Evolutionary conservation across 2,329 filamentous ascomycete species (phyloP), one percentile per base, ranked within the genome.

Genomic region (Laburnicola sp.): DNA sequence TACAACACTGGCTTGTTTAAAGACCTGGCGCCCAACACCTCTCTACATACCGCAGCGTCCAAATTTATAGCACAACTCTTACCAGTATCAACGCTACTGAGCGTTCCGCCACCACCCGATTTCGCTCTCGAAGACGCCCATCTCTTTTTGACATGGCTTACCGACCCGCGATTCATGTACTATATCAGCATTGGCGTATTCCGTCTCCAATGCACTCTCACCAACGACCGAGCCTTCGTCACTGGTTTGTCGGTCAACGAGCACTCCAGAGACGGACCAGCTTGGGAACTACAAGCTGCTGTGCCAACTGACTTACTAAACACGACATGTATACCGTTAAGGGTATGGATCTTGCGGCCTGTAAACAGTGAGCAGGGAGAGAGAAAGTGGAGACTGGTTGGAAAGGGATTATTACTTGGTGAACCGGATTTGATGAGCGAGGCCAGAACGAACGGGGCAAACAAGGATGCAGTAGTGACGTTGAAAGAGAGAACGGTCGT

Each of bases 91-190:
- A 30, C 28, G 28, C 10, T 30, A 10, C 28, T 30, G 6, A 10
- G 28, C 28, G 2, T 30, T 11, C 22, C 38, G 16, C 4, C 26
- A 6, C 42, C 49, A 2, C 27, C 30, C 9, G 23, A 1, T 1
- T 53, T 59, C 22, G 42, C 37, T 6, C 6, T 51, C 6, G 45
- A 53, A 38, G 56, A 60, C 8, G 56, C 56, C 2, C 45, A 48
- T 1, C 32, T 59, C 16, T 60, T 60, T 36, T 22, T 60, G 8
- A 60, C 51, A 0, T 60, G 58, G 58, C 39, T 60, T 9, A 57
- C 58, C 0, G 58, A 60, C 28, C 53, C 56, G 25, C 53, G 58
- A 10, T 60, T 53, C 0, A 50, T 52, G 45, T 58, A 55, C 25
- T 60, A 58, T 37, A 57, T 58, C 26, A 16, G 48, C 11, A n/a